Conservation (phyloP, 768 basidiomycete genomes). For the Pleurotus djamor region DNA sequence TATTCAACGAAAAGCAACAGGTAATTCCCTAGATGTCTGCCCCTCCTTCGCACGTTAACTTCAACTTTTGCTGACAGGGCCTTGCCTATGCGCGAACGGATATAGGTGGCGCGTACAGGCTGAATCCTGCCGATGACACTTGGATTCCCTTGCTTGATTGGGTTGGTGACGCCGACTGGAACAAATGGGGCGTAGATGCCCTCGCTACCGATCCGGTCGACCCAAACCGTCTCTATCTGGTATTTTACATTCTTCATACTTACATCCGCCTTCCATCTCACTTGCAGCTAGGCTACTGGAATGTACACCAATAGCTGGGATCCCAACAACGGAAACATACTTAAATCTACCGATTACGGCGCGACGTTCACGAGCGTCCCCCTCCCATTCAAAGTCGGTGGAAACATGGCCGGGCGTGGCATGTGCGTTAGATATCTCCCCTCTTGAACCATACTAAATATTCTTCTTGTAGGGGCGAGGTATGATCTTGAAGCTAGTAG, state of each 20-base stretch:
- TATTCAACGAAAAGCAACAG: conserved; percentile 59
- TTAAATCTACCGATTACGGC: conserved; percentile 58
- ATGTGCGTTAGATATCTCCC: conserved; percentile 31
- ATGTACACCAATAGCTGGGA: conserved; percentile 65
- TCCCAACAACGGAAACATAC: conserved; percentile 60
- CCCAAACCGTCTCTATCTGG: conserved; percentile 51
- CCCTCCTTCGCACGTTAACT: neutral
- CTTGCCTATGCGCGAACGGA: conserved; percentile 64
- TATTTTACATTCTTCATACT: conserved; percentile 15
- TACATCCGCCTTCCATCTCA: neutral
- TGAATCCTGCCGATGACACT: conserved; percentile 51
- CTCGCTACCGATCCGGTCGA: conserved; percentile 63
- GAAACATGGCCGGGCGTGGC: conserved; percentile 69
- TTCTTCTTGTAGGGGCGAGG: conserved; percentile 40
- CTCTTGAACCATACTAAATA: conserved; percentile 4
- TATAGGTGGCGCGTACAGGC: conserved; percentile 63
- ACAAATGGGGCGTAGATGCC: conserved; percentile 60
- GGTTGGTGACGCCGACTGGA: conserved; percentile 44
- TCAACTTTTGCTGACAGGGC: conserved; percentile 28
- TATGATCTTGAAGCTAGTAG: conserved; percentile 13
- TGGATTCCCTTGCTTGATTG: conserved; percentile 67
- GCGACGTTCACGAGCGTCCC: conserved; percentile 46
- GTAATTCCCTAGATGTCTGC: conserved; percentile 8
- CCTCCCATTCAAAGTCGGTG: conserved; percentile 66
- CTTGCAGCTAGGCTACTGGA: conserved; percentile 40